These are phyloP conservation scores for Apodospora peruviana DNA, from an alignment of 495 filamentous ascomycete species.

Conservation along the genomic window DNA sequence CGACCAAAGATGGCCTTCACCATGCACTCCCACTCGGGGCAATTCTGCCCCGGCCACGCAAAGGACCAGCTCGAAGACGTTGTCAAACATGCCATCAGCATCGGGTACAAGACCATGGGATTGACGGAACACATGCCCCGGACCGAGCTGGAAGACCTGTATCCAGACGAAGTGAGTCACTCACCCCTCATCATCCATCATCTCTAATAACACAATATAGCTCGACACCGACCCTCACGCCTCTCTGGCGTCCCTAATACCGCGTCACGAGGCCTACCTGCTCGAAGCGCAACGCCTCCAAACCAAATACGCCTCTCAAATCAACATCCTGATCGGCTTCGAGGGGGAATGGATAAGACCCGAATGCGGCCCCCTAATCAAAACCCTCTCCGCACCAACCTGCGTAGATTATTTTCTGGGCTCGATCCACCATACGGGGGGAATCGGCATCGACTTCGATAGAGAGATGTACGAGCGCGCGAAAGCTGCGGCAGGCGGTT, in stretches of 20 bases:
- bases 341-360: conserved; percentile 88
- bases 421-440: conserved; percentile 80
- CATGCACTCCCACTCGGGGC: conserved; percentile 97
- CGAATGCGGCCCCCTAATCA: conserved; percentile 53
- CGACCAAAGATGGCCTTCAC: conserved; percentile 83
- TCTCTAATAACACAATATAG: conserved; percentile 19
- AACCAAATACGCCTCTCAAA: conserved; percentile 59
- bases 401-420: conserved; percentile 84
- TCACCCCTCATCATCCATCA: conserved; percentile 1
- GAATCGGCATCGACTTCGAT: conserved; percentile 87
- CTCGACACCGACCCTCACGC: conserved; percentile 27
- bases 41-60: conserved; percentile 91
- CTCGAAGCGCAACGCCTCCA: conserved; percentile 67
- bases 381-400: conserved; percentile 51
- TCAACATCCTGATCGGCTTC: conserved; percentile 82
- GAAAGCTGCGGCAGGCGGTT: conserved; percentile 13
- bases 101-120: conserved; percentile 74
- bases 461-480: conserved; percentile 48
- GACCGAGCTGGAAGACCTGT: conserved; percentile 63
- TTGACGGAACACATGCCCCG: conserved; percentile 98
- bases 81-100: conserved; percentile 68
- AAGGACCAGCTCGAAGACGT: conserved; percentile 78
- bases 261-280: conserved; percentile 67
- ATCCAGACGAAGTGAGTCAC: conserved; percentile 76
- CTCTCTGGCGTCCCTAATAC: conserved; percentile 33